Evolutionary conservation across 2,329 filamentous ascomycete species (phyloP).

Genomic region (Cadophora malorum): DNA sequence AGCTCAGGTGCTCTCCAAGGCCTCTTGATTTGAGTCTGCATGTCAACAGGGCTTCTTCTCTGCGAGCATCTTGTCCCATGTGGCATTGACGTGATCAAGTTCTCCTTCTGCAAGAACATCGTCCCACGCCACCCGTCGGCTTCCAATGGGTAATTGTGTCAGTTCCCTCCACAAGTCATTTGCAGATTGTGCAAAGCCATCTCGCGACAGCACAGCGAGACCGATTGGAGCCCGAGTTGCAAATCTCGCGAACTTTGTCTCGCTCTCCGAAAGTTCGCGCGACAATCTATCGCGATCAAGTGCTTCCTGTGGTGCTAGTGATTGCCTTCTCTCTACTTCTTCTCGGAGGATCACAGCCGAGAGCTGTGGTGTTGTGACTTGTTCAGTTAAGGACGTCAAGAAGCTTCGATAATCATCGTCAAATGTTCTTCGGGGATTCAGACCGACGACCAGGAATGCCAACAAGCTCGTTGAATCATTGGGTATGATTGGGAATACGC

Average conservation of each 20-base stretch:
- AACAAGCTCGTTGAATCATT: no score
- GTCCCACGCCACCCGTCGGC: constrained; percentile 23
- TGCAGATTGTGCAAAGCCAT: constrained; percentile 52
- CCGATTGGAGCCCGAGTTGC: constrained; percentile 76
- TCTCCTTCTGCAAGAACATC: constrained; percentile 30
- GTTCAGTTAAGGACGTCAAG: no score
- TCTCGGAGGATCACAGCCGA: no score
- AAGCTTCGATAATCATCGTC: no score
- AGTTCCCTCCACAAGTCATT: constrained; percentile 34
- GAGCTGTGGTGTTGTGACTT: no score
- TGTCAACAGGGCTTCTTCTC: constrained; percentile 22
- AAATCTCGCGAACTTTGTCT: constrained; percentile 72
- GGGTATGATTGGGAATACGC: no score
- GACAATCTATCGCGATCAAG: constrained; percentile 71
- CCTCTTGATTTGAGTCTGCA: constrained; percentile 30
- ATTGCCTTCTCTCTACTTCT: no score
- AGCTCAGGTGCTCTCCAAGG: constrained; percentile 28
- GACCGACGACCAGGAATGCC: no score
- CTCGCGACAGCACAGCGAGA: constrained; percentile 71
- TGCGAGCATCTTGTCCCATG: constrained; percentile 26
- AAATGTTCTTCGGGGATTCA: no score
- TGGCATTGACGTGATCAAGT: constrained; percentile 19
- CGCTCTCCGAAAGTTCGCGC: constrained; percentile 66
- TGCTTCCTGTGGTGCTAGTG: constrained; percentile 45
- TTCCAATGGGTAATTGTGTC: constrained; percentile 27